phyloP scores from a whole-genome alignment of 2,329 filamentous ascomycete genomes.

The Colletotrichum gigasporum region DNA sequence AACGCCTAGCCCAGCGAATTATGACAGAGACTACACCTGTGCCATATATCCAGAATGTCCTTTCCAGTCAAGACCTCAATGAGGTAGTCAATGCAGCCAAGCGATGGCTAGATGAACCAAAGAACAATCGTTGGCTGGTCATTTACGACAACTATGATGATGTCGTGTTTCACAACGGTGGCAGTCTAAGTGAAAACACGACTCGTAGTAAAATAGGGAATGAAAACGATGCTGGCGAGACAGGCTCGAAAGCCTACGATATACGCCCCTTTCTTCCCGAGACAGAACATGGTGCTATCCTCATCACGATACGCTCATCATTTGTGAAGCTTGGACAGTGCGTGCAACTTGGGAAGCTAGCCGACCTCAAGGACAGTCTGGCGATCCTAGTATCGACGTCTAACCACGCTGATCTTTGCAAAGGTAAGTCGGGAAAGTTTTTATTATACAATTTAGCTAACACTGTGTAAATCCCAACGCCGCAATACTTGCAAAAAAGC shows the following conservation, averaged over 20 bases:
- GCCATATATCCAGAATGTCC: constrained; percentile 35
- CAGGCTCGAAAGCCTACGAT: constrained; percentile 37
- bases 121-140: constrained; percentile 49
- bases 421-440: constrained; percentile 36
- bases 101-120: constrained; percentile 44
- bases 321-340: constrained; percentile 42
- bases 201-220: not conserved
- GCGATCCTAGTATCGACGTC: constrained; percentile 43
- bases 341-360: constrained; percentile 45
- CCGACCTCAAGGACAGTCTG: constrained; percentile 40
- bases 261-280: constrained; percentile 42
- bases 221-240: not conserved
- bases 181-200: not conserved
- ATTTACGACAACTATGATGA: constrained; percentile 54
- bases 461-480: constrained; percentile 40
- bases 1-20: constrained; percentile 40
- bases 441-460: not conserved
- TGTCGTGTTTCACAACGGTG: constrained; percentile 37
- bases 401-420: constrained; percentile 30
- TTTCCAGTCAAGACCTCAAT: constrained; percentile 37
- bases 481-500: constrained; percentile 40
- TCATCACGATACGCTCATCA: constrained; percentile 50
- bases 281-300: constrained; percentile 49
- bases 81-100: constrained; percentile 44
- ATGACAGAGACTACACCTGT: constrained; percentile 36